Base-by-base conservation (phyloP, 1,284 basidiomycete genomes). In the Xanthoconium separans region DNA sequence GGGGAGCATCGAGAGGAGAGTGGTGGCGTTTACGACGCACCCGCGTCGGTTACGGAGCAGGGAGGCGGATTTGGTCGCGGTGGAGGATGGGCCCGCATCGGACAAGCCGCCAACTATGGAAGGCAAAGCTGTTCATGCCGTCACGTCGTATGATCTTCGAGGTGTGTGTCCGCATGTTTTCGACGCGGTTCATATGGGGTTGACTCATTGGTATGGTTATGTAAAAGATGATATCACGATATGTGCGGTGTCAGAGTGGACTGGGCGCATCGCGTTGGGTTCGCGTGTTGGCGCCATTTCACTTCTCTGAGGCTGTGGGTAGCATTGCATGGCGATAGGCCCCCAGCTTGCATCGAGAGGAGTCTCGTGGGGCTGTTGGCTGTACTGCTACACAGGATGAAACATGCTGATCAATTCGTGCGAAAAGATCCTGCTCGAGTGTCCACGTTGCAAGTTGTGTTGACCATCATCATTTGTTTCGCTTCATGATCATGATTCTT, bases 121-220 rank as follows among this genome's bases (percentile, higher is more conserved):
- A 10, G 73, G 73, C 12, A 62, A 64, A 20, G 66, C 69, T 22
- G 64, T 82, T 6, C 74, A 75, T 54, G 66, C 72, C 34, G 63
- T 76, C 9, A 62, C 71, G 39, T 80, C 80, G 4, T 77, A 75
- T 57, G 79, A 82, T 64, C 64, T 82, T 30, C 70, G 75, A 72
- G 78, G 81, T 81, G 44, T 40, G 70, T 58, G 30, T 47, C 47
- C 4, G 11, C 24, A 4, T 36, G 18, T 13, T 3, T 41, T 10
- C 33, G 12, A 34, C 24, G 24, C n/a, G 33, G 15, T 16, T 34
- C 15, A 16, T 39, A 6, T n/a, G 18, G 36, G n/a, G 36, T 15
- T 37, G 16, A 34, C 33, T 15, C 33, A 3, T 24, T 33, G 33
- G 15, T 12, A 15, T 16, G 12, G 33, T 6, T 34, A 15, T 18